Base-by-base conservation (phyloP, 495 filamentous ascomycete species). In the Sporormia fimetaria region DNA sequence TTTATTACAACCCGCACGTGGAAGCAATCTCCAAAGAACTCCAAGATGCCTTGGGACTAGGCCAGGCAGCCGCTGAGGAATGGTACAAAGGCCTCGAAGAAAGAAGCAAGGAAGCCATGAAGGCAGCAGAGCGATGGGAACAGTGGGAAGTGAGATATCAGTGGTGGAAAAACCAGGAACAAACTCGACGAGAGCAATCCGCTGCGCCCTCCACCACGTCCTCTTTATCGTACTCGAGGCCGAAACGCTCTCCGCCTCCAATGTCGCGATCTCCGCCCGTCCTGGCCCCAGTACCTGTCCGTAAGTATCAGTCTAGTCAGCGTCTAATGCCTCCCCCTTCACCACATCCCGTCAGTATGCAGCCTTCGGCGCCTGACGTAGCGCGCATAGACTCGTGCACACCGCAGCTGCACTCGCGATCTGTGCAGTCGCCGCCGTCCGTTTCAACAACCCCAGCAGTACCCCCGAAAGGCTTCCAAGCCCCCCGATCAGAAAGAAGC, bases 1-100 rank as follows among this genome's bases (percentile, higher is more conserved):
- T 68, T 17, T 85, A 74, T 52, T 73, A 65, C 44, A 69, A 74
- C 21, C 51, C 59, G 11, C 72, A 84, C 41, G 60, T 83, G 9
- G 50, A 66, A 21, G 51, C 57, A 11, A 68, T 86, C 26, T 63
- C 68, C 37, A 42, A 57, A 31, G 70, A 78, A 38, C 74, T 80
- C 37, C 56, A 67, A 15, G 62, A 71, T 1, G 79, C 73, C 31
- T 70, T 68, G 39, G 60, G 63, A 7, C 68, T 78, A 52, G 78
- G 79, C 15, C 40, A 63, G 3, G 75, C 76, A 11, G 68, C 75
- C 6, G 67, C 69, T 12, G 76, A 78, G 31, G 80, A 84, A 56
- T 87, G 82, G 81, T 58, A 76, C 4, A 85, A 83, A 57, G 80
- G 81, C 9, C 67, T 87, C 2, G 69, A 70, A 27, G 58, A 45